Evolutionary conservation across 441 rosid genomes (phyloP), one percentile per base, ranked within the genome.

Genomic region (Melastoma candidum): DNA sequence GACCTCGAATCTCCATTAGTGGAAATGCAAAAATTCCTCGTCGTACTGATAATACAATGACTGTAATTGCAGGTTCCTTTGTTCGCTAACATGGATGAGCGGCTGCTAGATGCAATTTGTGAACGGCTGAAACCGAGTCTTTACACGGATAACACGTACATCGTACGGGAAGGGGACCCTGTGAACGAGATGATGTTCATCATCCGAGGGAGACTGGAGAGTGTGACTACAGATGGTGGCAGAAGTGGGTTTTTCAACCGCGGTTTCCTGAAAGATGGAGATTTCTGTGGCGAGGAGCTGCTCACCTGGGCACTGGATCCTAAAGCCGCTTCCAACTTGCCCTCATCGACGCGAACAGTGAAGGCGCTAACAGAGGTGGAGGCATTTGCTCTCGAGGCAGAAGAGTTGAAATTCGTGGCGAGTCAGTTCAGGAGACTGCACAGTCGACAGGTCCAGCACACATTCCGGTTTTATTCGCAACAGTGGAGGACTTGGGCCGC

Each of bases 401-500:
- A 87, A 64, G 90, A 90, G 75, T 63, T 90, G 27, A 87, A 83
- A 64, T 87, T 83, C 46, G 98, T 87, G 41, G 92, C 96, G 0
- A 76, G 90, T 68, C 98, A 87, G 64, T 85, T 90, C 49, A 76
- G 95, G 74, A 76, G 98, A 11, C 88, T 90, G 41, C 98, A 90
- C 54, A 87, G 96, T 50, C 69, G 95, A 51, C 98, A 82, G 64
- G 85, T 90, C 54, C 93, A 87, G 50, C 98, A 90, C 45, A 87
- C 95, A 0, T 90, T 90, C 69, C 79, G 94, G 4, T 90, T 86
- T 74, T 86, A 90, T 72, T 90, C 97, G 0, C 97, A 90, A 64
- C 96, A 90, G 60, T 85, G 95, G 95, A 76, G 93, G 68, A 90
- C 98, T 12, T 90, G 96, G 98, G 98, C 96, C 44, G 65, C 95